Conservation (phyloP, 306 rosid species). For the Prunus padus region DNA sequence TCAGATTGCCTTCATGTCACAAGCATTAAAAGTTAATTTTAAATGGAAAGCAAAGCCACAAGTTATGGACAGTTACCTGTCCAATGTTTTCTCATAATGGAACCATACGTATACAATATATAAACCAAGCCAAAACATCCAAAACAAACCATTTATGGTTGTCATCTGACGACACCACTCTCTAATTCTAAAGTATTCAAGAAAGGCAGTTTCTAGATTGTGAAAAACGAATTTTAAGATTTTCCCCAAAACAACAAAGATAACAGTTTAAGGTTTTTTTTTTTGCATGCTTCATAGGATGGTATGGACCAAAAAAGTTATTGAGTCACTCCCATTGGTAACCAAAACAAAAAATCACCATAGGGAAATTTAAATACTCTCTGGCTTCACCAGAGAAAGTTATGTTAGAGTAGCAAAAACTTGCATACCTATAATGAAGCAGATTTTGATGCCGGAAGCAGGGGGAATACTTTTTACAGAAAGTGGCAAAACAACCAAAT, state of each 20-base stretch:
- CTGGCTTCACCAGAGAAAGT: background rate
- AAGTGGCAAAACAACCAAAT: conserved; percentile 82
- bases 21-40: too few relatives aligned
- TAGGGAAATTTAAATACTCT: background rate
- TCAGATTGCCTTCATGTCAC: too few relatives aligned
- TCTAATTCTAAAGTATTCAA: background rate
- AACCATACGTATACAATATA: too few relatives aligned
- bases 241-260: background rate
- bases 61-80: too few relatives aligned
- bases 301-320: background rate
- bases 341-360: background rate
- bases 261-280: background rate
- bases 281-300: background rate
- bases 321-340: background rate
- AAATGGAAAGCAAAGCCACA: too few relatives aligned
- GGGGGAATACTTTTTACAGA: conserved; percentile 81
- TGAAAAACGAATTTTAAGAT: background rate
- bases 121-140: too few relatives aligned
- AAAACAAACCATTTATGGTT: too few relatives aligned
- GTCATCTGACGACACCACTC: background rate
- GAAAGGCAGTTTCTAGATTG: background rate
- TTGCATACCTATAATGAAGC: conserved; percentile 63
- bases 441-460: conserved; percentile 83
- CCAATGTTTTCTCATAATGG: too few relatives aligned
- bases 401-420: background rate